These are phyloP conservation scores for Trichoderma erinaceum DNA, from an alignment of 495 filamentous ascomycete genomes.

Conservation along the genomic window DNA sequence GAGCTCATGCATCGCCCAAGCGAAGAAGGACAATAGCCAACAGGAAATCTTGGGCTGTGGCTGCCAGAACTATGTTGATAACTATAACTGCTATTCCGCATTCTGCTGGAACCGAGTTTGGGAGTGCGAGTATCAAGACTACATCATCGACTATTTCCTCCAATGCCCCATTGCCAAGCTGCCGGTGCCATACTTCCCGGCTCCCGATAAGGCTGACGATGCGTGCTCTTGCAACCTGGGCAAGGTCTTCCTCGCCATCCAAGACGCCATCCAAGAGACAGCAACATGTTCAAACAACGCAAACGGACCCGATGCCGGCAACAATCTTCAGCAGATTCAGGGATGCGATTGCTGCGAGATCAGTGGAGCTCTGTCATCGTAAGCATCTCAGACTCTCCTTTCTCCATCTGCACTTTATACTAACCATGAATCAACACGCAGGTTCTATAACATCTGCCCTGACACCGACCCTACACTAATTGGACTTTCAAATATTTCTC, in stretches of 20 bases:
- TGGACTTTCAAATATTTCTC: neutral
- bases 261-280: slow-evolving; percentile 5
- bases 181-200: neutral
- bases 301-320: neutral
- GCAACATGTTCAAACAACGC: slow-evolving; percentile 4
- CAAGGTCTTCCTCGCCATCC: neutral
- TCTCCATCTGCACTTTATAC: neutral
- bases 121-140: slow-evolving; percentile 1
- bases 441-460: neutral
- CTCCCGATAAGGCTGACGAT: neutral
- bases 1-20: neutral
- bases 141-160: slow-evolving; percentile 6
- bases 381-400: too few relatives aligned
- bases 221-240: slow-evolving; percentile 4
- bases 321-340: neutral
- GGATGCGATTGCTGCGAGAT: slow-evolving; percentile 5
- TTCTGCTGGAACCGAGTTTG: slow-evolving; percentile 6
- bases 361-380: neutral
- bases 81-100: slow-evolving; percentile 3
- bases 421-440: neutral
- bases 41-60: neutral
- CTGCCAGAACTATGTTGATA: slow-evolving; percentile 9
- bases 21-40: slow-evolving; percentile 6
- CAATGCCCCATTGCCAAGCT: slow-evolving; percentile 2
- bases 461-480: neutral